Percentiles rank a stretch among this genome's conserved stretches.
These are phyloP conservation scores for Paraurostyla sp. DNA, from an alignment of 73 alveolate genomes.

Conservation along the genomic window DNA sequence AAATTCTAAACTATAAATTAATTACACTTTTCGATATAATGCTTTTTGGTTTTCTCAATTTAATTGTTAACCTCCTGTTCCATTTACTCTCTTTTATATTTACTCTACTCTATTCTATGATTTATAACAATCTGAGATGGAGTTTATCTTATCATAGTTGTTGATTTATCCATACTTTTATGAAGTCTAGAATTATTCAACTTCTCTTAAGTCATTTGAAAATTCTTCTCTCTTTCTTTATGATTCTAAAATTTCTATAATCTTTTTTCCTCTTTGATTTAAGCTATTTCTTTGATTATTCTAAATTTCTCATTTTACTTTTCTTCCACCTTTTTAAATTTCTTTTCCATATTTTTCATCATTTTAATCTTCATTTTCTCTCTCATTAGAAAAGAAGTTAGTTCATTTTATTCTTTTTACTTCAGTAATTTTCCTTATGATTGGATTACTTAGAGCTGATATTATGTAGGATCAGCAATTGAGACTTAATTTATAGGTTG, in stretches of 20 bases:
- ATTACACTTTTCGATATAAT: conserved; percentile 19
- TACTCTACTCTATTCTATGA: neutral
- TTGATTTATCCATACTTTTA: neutral
- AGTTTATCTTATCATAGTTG: neutral
- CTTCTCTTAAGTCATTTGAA: neutral
- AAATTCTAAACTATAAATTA: neutral
- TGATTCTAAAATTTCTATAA: neutral
- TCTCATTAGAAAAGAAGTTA: neutral
- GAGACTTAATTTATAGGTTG: no score
- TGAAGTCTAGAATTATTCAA: neutral
- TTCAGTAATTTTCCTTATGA: neutral
- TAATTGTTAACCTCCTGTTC: conserved; percentile 21
- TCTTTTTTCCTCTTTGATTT: conserved; percentile 22
- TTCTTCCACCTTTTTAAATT: conserved; percentile 3
- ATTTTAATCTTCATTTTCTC: neutral
- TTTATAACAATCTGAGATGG: neutral
- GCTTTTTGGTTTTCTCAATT: neutral
- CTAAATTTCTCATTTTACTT: neutral
- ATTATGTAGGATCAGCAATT: conserved; percentile 3
- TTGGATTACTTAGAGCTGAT: neutral
- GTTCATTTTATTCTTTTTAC: conserved; percentile 17
- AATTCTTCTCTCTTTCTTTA: neutral
- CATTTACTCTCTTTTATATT: neutral
- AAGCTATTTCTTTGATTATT: neutral
- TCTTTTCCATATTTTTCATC: conserved; percentile 18